Evolutionary conservation across 768 basidiomycete species (phyloP), one percentile per base, ranked within the genome.

Genomic region (Agaricus subrufescens): DNA sequence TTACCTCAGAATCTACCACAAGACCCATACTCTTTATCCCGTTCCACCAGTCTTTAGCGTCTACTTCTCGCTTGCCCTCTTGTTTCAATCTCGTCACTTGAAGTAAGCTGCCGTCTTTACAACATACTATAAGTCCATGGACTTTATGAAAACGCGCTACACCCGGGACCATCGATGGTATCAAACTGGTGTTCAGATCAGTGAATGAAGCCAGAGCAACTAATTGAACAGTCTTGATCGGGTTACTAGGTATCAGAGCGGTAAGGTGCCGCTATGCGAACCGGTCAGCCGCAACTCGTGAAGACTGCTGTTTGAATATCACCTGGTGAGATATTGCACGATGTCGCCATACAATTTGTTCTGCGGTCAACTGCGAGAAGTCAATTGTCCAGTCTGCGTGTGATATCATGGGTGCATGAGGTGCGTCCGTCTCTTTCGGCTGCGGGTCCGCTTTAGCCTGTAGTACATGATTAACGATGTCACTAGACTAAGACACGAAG

Each of bases 11-110:
- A 43, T 39, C 55, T 26, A 50, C 38, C 43, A 50, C 48, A 46
- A 56, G 59, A 4, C 34, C 37, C 45, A 57, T 54, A 12, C 68
- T 65, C 55, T 73, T 73, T 29, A 69, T 71, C 2, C 91, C 91
- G 65, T 89, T 91, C 89, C 89, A 92, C 85, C 89, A 94, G 50
- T 86, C 85, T 57, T 72, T 78, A 2, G 84, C 85, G 12, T 64
- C 65, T 57, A 90, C 59, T 61, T 80, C 66, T 26, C 74, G 69
- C 60, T 80, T 79, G 52, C 82, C 82, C 60, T 86, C 83, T 57
- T 83, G 81, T 63, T 87, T 84, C 15, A 94, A 70, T 58, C 71
- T 69, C 2, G 71, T 70, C 1, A 91, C 81, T 48, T 73, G 71
- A 15, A 92, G 62, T 48, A 81, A 71, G 0, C 81, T 76, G 29